A percentile compares a stretch with the other conserved stretches of the same genome.
These are phyloP conservation scores for Fusarium odoratissimum DNA, from an alignment of 2,329 filamentous ascomycete genomes.

Conservation along the genomic window DNA sequence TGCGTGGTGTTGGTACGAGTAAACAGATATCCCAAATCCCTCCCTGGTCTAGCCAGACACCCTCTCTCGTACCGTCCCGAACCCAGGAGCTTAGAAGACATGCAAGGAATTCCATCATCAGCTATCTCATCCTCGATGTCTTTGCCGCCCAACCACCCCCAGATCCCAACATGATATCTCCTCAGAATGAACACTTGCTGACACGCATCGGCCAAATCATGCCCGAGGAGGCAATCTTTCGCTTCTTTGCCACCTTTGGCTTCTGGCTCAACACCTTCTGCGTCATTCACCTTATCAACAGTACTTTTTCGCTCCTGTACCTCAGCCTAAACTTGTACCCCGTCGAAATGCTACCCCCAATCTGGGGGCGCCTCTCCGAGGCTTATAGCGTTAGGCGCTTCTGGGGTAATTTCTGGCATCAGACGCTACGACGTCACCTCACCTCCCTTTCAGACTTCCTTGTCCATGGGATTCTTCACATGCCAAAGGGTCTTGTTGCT, in stretches of 20 bases:
- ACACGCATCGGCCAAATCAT: conserved; percentile 5
- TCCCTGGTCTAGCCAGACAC: neutral
- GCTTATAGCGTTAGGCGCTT: conserved; percentile 32
- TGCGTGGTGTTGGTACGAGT: conserved; percentile 26
- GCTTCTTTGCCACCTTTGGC: conserved; percentile 21
- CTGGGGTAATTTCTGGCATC: conserved; percentile 38
- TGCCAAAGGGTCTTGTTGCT: conserved; percentile 12
- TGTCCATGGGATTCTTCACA: conserved; percentile 10
- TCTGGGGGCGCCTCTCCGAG: conserved; percentile 29
- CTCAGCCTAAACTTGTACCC: conserved; percentile 12
- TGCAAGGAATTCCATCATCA: conserved; percentile 4
- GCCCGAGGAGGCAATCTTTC: conserved; percentile 19
- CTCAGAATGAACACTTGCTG: conserved; percentile 13
- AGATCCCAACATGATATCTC: conserved; percentile 24
- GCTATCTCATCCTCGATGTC: conserved; percentile 28
- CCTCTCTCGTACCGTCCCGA: conserved; percentile 10
- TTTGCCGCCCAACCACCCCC: conserved; percentile 25
- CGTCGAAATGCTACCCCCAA: conserved; percentile 28
- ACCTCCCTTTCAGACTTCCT: conserved; percentile 24
- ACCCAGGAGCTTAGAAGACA: conserved; percentile 15
- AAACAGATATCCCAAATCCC: conserved; percentile 12
- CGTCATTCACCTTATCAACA: conserved; percentile 36
- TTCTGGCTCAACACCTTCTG: conserved; percentile 40
- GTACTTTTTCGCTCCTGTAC: conserved; percentile 10
- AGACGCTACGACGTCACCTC: conserved; percentile 34